These are phyloP conservation scores for Triticum monococcum DNA, from an alignment of 176 grass and related monocot genomes.

Conservation along the genomic window DNA sequence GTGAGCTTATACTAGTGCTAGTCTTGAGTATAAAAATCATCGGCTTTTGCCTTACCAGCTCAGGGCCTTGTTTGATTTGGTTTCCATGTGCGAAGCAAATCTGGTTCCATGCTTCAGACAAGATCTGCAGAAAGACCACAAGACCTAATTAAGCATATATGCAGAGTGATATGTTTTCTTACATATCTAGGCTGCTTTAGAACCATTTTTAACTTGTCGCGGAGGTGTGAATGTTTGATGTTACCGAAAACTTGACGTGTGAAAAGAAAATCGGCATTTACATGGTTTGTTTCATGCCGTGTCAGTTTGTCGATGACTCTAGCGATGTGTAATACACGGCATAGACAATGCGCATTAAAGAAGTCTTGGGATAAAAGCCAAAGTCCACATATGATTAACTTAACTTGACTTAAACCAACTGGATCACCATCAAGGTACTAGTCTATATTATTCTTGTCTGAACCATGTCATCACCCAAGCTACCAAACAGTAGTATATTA, in stretches of 20 bases:
- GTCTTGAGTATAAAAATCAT: neutral
- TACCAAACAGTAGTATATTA: conserved; percentile 33
- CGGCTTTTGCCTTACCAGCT: neutral
- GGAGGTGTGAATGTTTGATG: neutral
- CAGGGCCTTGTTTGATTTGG: conserved; percentile 30
- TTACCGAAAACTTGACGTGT: neutral
- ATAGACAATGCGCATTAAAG: conserved; percentile 15
- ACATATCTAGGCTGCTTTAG: neutral
- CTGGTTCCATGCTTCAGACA: conserved; percentile 24
- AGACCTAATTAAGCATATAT: conserved; percentile 15
- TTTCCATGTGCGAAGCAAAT: conserved; percentile 48
- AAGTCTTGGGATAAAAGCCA: conserved; percentile 20
- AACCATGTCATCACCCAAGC: conserved; percentile 46
- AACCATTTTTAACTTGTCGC: neutral
- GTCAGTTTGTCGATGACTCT: conserved; percentile 29
- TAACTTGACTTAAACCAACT: conserved; percentile 50
- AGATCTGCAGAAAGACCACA: conserved; percentile 31
- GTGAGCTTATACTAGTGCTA: conserved; percentile 20
- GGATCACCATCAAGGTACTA: conserved; percentile 24
- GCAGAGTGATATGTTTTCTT: conserved; percentile 28
- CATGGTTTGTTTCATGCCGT: conserved; percentile 33
- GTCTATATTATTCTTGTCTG: conserved; percentile 17
- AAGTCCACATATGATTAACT: conserved; percentile 52
- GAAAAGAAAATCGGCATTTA: neutral
- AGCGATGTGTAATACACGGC: conserved; percentile 19